These are phyloP conservation scores for Eimeria necatrix DNA, from an alignment of 169 alveolate species.

Conservation along the genomic window DNA sequence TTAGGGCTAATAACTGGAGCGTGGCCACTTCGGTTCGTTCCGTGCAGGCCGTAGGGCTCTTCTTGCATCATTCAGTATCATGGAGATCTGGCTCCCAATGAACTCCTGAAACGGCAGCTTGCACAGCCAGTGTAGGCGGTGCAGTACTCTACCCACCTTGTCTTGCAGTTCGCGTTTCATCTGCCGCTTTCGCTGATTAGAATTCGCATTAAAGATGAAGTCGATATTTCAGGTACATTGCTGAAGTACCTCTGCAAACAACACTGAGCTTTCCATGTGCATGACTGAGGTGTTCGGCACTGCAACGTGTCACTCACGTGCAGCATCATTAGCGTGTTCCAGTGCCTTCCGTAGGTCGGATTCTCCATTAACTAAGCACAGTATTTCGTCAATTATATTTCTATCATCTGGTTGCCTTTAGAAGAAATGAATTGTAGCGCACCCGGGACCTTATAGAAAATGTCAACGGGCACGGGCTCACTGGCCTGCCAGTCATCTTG, in stretches of 20 bases:
- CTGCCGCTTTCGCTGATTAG: slow-evolving; percentile 35
- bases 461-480: slow-evolving; percentile 79
- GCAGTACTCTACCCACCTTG: not conserved
- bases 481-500: slow-evolving; percentile 81
- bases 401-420: not conserved
- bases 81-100: slow-evolving; percentile 18
- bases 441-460: slow-evolving; percentile 80
- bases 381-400: no score
- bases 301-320: slow-evolving; percentile 48
- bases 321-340: slow-evolving; percentile 73
- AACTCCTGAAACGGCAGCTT: not conserved
- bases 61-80: not conserved
- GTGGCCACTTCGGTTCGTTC: no score
- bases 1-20: no score
- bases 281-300: not conserved
- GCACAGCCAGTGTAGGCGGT: not conserved
- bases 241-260: slow-evolving; percentile 24
- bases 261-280: not conserved
- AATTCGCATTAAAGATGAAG: not conserved
- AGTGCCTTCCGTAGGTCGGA: slow-evolving; percentile 65
- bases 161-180: slow-evolving; percentile 50
- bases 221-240: not conserved
- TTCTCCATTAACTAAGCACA: slow-evolving; percentile 63
- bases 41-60: slow-evolving; percentile 38
- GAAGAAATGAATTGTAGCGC: not conserved